Percentiles rank a stretch among this genome's conserved stretches.
Conservation (phyloP, 225 moss, liverwort and hornwort genomes). For the Straminergon stramineum region DNA sequence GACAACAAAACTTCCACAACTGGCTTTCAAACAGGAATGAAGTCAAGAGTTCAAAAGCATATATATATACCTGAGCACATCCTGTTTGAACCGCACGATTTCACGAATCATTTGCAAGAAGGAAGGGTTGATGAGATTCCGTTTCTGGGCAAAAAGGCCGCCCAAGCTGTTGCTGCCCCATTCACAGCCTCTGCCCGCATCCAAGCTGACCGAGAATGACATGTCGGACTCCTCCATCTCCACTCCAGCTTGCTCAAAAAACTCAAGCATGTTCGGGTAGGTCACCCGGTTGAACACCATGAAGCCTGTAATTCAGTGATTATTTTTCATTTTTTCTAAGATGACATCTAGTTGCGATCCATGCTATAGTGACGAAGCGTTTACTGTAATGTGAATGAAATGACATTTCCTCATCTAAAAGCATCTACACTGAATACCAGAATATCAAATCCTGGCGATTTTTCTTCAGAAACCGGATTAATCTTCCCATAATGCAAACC, state of each 20-base stretch:
- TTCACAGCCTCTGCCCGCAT: slow-evolving; percentile 66
- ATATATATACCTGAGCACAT: slow-evolving; percentile 38
- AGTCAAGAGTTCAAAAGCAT: not conserved
- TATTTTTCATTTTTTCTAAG: too few relatives aligned
- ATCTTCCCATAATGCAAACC: not conserved
- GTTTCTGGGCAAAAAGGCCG: slow-evolving; percentile 79
- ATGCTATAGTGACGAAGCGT: too few relatives aligned
- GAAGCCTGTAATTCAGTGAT: slow-evolving; percentile 29
- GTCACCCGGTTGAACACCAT: slow-evolving; percentile 80
- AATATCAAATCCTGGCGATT: too few relatives aligned
- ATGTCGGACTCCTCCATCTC: slow-evolving; percentile 82
- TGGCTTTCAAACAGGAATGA: not conserved
- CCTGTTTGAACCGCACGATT: slow-evolving; percentile 61
- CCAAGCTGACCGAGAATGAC: slow-evolving; percentile 88
- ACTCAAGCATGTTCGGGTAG: slow-evolving; percentile 71
- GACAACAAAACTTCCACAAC: not conserved
- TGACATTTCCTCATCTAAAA: too few relatives aligned
- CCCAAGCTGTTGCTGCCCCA: slow-evolving; percentile 76
- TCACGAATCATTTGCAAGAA: slow-evolving; percentile 80
- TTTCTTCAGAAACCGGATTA: not conserved
- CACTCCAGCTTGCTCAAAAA: slow-evolving; percentile 67
- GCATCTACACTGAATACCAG: too few relatives aligned
- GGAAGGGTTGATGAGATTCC: slow-evolving; percentile 52
- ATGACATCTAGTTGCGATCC: not conserved
- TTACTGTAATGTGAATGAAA: not conserved